These are phyloP conservation scores for Xylaria arbuscula DNA, from an alignment of 2,329 filamentous ascomycete genomes.

Conservation along the genomic window DNA sequence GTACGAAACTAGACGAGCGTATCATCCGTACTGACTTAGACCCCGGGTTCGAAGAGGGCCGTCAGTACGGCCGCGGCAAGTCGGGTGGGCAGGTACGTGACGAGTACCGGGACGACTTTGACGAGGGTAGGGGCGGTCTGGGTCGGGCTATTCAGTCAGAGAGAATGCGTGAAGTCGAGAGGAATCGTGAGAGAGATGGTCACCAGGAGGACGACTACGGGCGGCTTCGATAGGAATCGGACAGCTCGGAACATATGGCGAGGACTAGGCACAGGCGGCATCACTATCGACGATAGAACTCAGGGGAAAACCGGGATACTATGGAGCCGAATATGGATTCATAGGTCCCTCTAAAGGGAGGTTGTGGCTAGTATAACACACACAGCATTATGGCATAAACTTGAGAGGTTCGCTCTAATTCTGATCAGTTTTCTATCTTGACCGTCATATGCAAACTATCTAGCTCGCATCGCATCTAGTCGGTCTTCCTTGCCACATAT, in stretches of 20 bases:
- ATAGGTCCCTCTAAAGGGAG: constrained; percentile 14
- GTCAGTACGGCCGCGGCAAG: constrained; percentile 95
- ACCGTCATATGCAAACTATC: constrained; percentile 17
- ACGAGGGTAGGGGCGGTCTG: constrained; percentile 91
- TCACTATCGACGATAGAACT: not conserved
- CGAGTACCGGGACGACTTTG: constrained; percentile 96
- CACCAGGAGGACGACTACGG: constrained; percentile 68
- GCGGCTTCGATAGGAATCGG: constrained; percentile 60
- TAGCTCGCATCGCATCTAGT: constrained; percentile 11
- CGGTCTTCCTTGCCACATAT: constrained; percentile 1
- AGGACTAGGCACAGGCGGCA: not conserved
- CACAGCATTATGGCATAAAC: constrained; percentile 4
- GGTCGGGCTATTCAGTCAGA: constrained; percentile 77
- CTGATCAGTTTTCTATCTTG: not conserved
- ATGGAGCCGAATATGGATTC: constrained; percentile 8
- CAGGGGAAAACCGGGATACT: constrained; percentile 43
- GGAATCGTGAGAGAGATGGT: constrained; percentile 49
- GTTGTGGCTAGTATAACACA: constrained; percentile 4
- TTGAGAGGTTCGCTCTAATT: constrained; percentile 19
- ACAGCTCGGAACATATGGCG: constrained; percentile 11
- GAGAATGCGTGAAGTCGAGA: constrained; percentile 56
- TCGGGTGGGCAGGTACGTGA: constrained; percentile 96
- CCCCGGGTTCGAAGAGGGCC: constrained; percentile 93
- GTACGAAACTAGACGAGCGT: constrained; percentile 96
- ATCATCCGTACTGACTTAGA: constrained; percentile 96